A percentile compares a stretch with the other conserved stretches of the same genome.
Conservation (phyloP, 345 rosid species). For the Boechera stricta region DNA sequence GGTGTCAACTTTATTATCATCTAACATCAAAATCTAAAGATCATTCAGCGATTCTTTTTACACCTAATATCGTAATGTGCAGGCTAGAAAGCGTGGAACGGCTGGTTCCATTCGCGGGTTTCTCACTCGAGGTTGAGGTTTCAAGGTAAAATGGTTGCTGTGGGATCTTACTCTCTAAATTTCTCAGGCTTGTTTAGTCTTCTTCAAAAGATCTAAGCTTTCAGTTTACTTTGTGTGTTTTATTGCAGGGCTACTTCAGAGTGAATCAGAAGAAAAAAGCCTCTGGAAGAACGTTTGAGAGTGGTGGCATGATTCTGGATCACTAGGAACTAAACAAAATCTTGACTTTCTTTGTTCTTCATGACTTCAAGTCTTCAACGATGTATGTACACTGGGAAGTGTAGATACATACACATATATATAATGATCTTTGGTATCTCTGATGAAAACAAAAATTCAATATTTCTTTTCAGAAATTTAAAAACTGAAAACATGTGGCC, state of each 20-base stretch:
- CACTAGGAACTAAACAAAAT: conserved; percentile 14
- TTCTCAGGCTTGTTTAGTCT: conserved; percentile 4
- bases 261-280: conserved; percentile 19
- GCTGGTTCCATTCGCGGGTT: conserved; percentile 63
- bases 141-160: conserved; percentile 32
- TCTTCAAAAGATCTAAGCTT: conserved; percentile 21
- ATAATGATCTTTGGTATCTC: conserved; percentile 8
- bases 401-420: background rate
- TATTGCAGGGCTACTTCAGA: conserved; percentile 17
- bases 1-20: conserved; percentile 50
- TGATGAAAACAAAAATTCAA: conserved; percentile 23
- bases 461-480: background rate
- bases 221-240: background rate
- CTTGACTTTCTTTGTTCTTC: background rate
- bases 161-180: conserved; percentile 20
- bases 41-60: conserved; percentile 16
- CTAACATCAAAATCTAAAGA: conserved; percentile 15
- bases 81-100: conserved; percentile 69
- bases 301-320: conserved; percentile 12
- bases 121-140: conserved; percentile 50
- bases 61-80: conserved; percentile 36
- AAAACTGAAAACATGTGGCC: conserved; percentile 37
- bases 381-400: background rate
- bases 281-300: conserved; percentile 5
- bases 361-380: background rate